Evolutionary conservation across 1,284 basidiomycete genomes (phyloP).

Genomic region (Cystobasidium pallidum): DNA sequence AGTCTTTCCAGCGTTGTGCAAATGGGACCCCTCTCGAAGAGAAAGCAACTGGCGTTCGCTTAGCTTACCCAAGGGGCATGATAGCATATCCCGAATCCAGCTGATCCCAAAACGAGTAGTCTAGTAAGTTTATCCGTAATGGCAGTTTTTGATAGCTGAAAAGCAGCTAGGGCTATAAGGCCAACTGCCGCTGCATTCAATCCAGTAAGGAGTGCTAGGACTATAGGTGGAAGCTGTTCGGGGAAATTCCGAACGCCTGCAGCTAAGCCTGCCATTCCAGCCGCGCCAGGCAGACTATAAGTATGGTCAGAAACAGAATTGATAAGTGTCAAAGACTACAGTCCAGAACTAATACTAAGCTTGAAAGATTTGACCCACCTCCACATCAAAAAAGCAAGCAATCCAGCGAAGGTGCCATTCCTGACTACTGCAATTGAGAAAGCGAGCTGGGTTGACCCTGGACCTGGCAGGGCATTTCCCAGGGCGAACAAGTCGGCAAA

Average conservation of each 20-base stretch:
- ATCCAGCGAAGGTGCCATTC: conserved; percentile 56
- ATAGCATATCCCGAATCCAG: conserved; percentile 27
- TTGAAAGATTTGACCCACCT: conserved; percentile 44
- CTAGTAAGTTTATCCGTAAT: conserved; percentile 62
- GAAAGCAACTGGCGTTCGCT: neutral
- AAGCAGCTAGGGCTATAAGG: conserved; percentile 64
- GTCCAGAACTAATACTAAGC: no score
- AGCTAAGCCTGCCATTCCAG: conserved; percentile 63
- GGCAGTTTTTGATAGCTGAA: conserved; percentile 61
- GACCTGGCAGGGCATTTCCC: conserved; percentile 60
- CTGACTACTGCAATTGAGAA: conserved; percentile 57
- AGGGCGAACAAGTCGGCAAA: conserved; percentile 59
- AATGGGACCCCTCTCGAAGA: no score
- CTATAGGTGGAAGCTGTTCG: conserved; percentile 61
- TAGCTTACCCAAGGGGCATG: conserved; percentile 25
- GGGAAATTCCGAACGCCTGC: conserved; percentile 62
- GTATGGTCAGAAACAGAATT: neutral
- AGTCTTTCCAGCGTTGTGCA: no score
- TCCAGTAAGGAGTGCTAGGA: conserved; percentile 64
- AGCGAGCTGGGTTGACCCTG: conserved; percentile 59
- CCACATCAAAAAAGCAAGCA: conserved; percentile 57
- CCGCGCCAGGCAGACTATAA: conserved; percentile 61
- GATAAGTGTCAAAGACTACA: no score
- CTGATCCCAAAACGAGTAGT: conserved; percentile 58
- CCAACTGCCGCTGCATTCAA: conserved; percentile 66